Percentiles rank a stretch among this genome's conserved stretches.
Conservation (phyloP, 352 stramenopile species). For the Globisporangium ultimum region DNA sequence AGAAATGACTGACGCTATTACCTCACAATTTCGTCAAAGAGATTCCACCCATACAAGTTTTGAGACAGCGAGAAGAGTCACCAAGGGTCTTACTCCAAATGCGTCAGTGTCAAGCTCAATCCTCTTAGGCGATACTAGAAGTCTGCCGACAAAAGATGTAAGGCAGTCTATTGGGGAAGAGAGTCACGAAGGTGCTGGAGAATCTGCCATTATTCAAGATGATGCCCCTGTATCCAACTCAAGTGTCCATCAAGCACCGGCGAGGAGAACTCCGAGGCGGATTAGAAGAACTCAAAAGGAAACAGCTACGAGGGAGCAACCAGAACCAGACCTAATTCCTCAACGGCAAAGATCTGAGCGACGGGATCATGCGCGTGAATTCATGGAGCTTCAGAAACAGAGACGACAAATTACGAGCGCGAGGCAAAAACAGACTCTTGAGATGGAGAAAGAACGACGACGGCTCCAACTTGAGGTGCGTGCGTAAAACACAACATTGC, state of each 20-base stretch:
- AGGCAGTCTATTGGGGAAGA: slow-evolving; percentile 15
- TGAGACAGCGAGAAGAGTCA: neutral
- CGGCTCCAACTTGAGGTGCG: slow-evolving; percentile 51
- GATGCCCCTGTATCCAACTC: neutral
- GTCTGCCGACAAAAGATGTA: slow-evolving; percentile 1
- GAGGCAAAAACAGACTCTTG: slow-evolving; percentile 32
- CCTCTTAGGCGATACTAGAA: slow-evolving; percentile 1
- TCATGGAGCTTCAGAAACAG: slow-evolving; percentile 63
- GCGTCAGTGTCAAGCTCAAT: slow-evolving; percentile 10
- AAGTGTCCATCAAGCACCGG: neutral
- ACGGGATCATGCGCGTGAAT: slow-evolving; percentile 58
- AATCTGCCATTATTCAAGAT: neutral
- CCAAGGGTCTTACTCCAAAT: neutral
- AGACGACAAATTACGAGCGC: slow-evolving; percentile 29
- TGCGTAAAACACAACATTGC: neutral
- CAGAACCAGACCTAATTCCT: slow-evolving; percentile 8
- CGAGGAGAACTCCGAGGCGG: neutral
- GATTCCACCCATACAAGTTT: neutral
- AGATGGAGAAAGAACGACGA: slow-evolving; percentile 34
- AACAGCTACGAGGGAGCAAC: neutral
- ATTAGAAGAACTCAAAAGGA: neutral
- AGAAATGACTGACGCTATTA: slow-evolving; percentile 2
- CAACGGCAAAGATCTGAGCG: slow-evolving; percentile 34
- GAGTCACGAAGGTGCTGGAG: slow-evolving; percentile 3
- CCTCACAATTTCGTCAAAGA: neutral